Evolutionary conservation across 148 eudicot species (phyloP), one percentile per base, ranked within the genome.

Genomic region (Heliosperma pusillum): DNA sequence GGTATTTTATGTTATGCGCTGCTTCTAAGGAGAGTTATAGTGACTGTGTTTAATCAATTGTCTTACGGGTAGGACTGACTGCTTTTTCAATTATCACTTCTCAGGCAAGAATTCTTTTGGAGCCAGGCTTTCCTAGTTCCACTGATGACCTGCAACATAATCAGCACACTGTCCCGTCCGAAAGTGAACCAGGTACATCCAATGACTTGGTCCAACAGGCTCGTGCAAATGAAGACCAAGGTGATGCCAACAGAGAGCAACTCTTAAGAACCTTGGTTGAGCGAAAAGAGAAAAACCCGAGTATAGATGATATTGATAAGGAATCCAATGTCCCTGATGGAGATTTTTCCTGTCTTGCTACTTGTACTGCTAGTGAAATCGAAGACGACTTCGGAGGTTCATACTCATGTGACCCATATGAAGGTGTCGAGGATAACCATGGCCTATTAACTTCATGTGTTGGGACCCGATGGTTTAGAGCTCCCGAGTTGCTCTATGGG

Each of bases 381-480:
- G 98, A 90, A 22, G 95, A 89, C 40, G 93, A 89, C 69, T 72
- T 82, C 10, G 87, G 80, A 65, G 83, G 85, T 50, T 76, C 89
- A n/a, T 82, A 71, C 73, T 71, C 84, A 10, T 87, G 88, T 7
- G 93, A 92, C 17, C 80, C 77, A 8, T 89, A 86, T 68, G 88
- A 82, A 24, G 86, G 70, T 66, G 86, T 76, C 20, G 86, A 84
- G 75, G 84, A 85, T 63, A 80, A 76, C 33, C 72, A 40, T 33
- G 90, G 91, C 42, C 77, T 86, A 33, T 79, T 92, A 24, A 94
- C 98, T 70, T 92, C 97, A 15, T 88, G 93, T 84, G 97, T 94
- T 22, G 98, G 98, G 68, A 94, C 98, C 53, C 91, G 98, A 8
- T 94, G 98, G 98, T 94, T 77, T 80, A 84, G 92, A 80, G 90